Evolutionary conservation across 176 grass and related monocot genomes (phyloP).

Genomic region (Oryza meridionalis): DNA sequence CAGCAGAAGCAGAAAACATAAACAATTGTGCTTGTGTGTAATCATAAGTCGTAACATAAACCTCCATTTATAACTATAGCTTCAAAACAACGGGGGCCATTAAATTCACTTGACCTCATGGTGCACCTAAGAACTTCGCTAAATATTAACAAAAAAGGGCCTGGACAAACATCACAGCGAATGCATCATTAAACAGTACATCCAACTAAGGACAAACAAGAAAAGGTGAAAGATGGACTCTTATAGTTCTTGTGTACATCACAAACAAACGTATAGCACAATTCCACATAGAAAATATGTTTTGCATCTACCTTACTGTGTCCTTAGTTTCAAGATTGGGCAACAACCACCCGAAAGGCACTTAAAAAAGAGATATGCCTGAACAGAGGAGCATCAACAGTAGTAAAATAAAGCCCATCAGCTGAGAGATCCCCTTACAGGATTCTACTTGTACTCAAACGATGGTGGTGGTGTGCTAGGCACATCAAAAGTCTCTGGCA

Average conservation of each 20-base stretch:
- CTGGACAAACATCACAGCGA: not conserved
- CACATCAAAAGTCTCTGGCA: constrained; percentile 33
- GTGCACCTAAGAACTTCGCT: not conserved
- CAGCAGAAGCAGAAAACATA: not conserved
- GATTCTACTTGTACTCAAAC: constrained; percentile 29
- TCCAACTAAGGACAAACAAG: not conserved
- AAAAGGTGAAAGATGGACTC: not conserved
- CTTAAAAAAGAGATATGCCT: not conserved
- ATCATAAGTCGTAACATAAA: not conserved
- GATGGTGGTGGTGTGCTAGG: not conserved
- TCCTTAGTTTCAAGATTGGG: not conserved
- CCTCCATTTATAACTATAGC: not conserved
- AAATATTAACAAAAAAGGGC: not conserved
- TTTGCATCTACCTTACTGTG: not conserved
- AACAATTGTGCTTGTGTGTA: not conserved
- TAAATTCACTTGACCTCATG: not conserved
- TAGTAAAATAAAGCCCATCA: not conserved
- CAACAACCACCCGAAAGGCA: not conserved
- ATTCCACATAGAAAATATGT: not conserved
- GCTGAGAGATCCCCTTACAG: not conserved
- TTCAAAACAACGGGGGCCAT: not conserved
- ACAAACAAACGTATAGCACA: not conserved
- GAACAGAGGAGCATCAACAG: not conserved
- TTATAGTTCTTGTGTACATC: not conserved
- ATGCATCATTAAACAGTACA: not conserved